Base-by-base conservation (phyloP, 805 yeast species). In the Saturnispora galanensis region DNA sequence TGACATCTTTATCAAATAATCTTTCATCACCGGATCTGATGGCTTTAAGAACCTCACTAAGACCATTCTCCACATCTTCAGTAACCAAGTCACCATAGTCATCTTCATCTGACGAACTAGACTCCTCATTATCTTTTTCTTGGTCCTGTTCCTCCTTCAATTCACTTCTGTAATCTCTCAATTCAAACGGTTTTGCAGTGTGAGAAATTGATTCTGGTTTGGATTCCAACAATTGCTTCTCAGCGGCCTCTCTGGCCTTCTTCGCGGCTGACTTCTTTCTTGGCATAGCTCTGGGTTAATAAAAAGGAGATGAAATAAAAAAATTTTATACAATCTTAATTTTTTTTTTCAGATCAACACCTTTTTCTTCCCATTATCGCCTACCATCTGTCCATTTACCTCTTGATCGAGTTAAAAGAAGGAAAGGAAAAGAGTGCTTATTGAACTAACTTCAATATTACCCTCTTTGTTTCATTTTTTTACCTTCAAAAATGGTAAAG, bases 11-110 rank as follows among this genome's bases (percentile, higher is more conserved):
- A 57, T 90, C 81, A 50, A 81, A 70, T 35, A 90, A 68, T 15
- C 67, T 57, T 46, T 75, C 70, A 47, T 93, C 90, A 42, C 85
- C 79, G 2, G 69, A 68, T 56, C 76, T 78, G 48, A 93, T 73
- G 0, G 96, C 83, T 13, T 66, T 56, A 41, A 93, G 62, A 2
- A 93, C 95, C 36, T 79, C 71, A 42, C 73, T 69, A 52, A 93
- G 79, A 18, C 94, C 94, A 15, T 70, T 63, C 50, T 93, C 97
- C 9, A 93, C 85, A 41, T 84, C 88, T 39, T 77, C 87, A 0
- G 97, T 90, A 43, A 86, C 71, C 41, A 93, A 67, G 29, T 88
- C 95, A 42, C 96, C 98, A 52, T 63, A 81, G 48, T 89, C 96
- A 59, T 93, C 98, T 64, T 90, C 98, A 4, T 79, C 87, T 58